Percentiles rank a stretch among this genome's conserved stretches.
Conservation (phyloP, 208 protist species). For the Wallacemonas sp. region DNA sequence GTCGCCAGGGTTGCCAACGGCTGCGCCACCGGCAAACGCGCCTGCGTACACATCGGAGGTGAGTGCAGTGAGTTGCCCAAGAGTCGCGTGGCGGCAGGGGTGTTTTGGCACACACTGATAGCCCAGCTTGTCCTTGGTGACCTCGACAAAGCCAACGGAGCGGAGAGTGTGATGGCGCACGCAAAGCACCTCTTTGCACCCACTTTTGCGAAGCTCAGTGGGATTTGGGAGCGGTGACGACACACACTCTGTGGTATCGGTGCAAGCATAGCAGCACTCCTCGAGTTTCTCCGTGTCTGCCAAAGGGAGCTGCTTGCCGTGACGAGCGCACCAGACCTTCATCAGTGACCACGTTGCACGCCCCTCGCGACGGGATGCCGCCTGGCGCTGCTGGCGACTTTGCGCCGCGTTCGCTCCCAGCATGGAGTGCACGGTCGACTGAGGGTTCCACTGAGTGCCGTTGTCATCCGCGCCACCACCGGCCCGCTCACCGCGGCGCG, state of each 20-base stretch:
- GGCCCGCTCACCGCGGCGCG: conserved; percentile 19
- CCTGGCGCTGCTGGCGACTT: conserved; percentile 14
- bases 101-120: conserved; percentile 76
- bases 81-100: conserved; percentile 55
- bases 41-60: conserved; percentile 11
- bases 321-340: conserved; percentile 78
- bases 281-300: conserved; percentile 55
- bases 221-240: conserved; percentile 74
- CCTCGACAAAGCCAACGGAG: conserved; percentile 70
- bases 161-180: conserved; percentile 71
- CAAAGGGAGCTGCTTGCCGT: conserved; percentile 69
- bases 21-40: not conserved
- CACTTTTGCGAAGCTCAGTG: conserved; percentile 32
- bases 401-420: conserved; percentile 7
- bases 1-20: conserved; percentile 1
- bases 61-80: conserved; percentile 11
- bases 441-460: not conserved
- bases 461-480: conserved; percentile 11
- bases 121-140: conserved; percentile 43
- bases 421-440: not conserved
- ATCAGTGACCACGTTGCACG: conserved; percentile 6
- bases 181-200: conserved; percentile 74
- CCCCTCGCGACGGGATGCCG: conserved; percentile 19
- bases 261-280: conserved; percentile 80
- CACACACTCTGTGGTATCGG: conserved; percentile 66